Base-by-base conservation (phyloP, 2,329 filamentous ascomycete genomes). In the Arthrinium phaeospermum region DNA sequence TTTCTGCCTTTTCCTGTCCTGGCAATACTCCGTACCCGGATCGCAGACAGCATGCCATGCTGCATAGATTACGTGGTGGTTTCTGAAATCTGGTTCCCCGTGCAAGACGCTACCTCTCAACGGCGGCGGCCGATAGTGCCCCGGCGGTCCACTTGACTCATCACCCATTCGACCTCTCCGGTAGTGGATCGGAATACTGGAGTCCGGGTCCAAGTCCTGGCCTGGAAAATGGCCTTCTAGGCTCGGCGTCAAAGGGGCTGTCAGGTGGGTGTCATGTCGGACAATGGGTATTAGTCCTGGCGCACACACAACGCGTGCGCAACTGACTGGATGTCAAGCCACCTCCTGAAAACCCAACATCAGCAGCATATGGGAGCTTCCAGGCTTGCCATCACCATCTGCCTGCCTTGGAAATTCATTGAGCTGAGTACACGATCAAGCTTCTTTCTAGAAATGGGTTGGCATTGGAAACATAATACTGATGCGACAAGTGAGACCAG, bases 151-250 rank as follows among this genome's bases (percentile, higher is more conserved):
- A 64, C 57, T 41, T 41, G 57, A 64, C 57, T 64, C 57, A 64
- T 64, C 57, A n/a, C 57, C 34, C 34, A 64, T 64, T 64, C 19
- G 34, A 64, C 34, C 34, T 64, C 57, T n/a, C 57, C 57, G 57
- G 57, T n/a, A 41, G 57, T 64, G 57, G 57, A 64, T 64, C 57
- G 57, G 57, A 64, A 64, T 64, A 41, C 57, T 64, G 57, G 57
- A 41, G 57, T 64, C 57, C 57, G 57, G 34, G 19, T 64, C 57
- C 57, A 64, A 41, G 14, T 34, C n/a, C 53, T 53, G 51, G 6
- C 16, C 30, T 37, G 46, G 46, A 49, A 49, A 49, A 49, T 49
- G 46, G 6, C 34, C 34, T 64, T 41, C 22, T 13, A 41, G 19
- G 8, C 34, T 19, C 30, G 30, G 27, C 27, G 22, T 22, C 16